A percentile compares a stretch with the other conserved stretches of the same genome.
Evolutionary conservation across 164 flowering plant genomes (phyloP).

Genomic region (Stephania cephalantha): DNA sequence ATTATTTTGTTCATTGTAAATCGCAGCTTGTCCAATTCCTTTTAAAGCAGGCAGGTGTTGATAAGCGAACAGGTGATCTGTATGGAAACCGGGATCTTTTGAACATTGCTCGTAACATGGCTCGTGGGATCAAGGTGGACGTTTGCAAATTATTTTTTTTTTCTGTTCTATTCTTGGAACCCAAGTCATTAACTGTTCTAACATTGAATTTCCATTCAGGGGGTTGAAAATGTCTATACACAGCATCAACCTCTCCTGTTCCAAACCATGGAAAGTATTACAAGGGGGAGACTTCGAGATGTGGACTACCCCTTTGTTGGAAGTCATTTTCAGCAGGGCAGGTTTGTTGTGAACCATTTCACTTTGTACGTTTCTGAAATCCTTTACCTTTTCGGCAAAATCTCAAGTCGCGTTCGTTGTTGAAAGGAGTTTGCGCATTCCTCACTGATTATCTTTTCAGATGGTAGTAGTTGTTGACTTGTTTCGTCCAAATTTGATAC

Average conservation of each 20-base stretch:
- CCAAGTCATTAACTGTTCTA: slow-evolving; percentile 3
- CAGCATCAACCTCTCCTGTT: slow-evolving; percentile 95
- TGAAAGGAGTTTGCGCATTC: neutral
- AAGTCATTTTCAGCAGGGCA: slow-evolving; percentile 90
- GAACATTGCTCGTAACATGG: slow-evolving; percentile 96
- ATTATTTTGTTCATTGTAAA: slow-evolving; percentile 13
- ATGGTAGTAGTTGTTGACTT: too few relatives aligned
- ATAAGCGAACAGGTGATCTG: slow-evolving; percentile 88
- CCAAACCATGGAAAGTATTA: slow-evolving; percentile 91
- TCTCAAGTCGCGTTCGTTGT: neutral
- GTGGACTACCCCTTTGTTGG: slow-evolving; percentile 90
- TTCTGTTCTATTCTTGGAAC: neutral
- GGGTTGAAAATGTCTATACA: slow-evolving; percentile 96
- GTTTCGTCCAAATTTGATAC: neutral
- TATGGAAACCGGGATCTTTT: slow-evolving; percentile 87
- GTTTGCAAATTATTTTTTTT: neutral
- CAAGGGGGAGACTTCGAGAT: slow-evolving; percentile 84
- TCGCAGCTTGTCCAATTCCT: slow-evolving; percentile 91
- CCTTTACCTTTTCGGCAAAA: neutral
- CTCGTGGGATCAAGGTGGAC: slow-evolving; percentile 95
- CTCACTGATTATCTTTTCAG: too few relatives aligned
- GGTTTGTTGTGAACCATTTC: slow-evolving; percentile 39
- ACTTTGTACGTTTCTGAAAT: neutral
- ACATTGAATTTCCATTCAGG: slow-evolving; percentile 33
- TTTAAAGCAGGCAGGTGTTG: slow-evolving; percentile 92